Conservation (phyloP, 78 protist genomes). For the Dictyostelium firmibasis region DNA sequence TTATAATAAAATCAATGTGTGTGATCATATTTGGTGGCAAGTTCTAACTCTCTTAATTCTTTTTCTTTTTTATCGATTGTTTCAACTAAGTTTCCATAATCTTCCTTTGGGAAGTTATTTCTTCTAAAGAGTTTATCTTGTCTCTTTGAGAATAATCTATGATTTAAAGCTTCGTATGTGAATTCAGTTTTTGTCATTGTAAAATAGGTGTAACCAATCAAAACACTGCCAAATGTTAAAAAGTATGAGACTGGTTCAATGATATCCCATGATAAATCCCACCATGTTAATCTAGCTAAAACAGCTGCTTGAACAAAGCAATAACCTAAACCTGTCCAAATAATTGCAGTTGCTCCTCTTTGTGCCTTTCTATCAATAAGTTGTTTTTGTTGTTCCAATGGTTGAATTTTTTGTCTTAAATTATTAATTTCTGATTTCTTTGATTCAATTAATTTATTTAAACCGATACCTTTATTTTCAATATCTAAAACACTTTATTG, state of each 20-base stretch:
- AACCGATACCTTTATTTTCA: slow-evolving; percentile 76
- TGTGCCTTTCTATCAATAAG: slow-evolving; percentile 36
- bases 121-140: slow-evolving; percentile 28
- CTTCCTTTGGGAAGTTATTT: slow-evolving; percentile 40
- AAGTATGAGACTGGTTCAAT: slow-evolving; percentile 81
- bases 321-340: slow-evolving; percentile 69
- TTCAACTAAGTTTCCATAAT: neutral
- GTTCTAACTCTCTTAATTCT: slow-evolving; percentile 12
- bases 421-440: slow-evolving; percentile 22
- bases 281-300: slow-evolving; percentile 71
- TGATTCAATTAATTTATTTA: slow-evolving; percentile 25
- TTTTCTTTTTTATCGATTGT: neutral
- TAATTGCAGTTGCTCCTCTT: slow-evolving; percentile 27
- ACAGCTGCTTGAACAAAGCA: slow-evolving; percentile 46
- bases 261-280: slow-evolving; percentile 55
- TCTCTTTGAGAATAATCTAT: slow-evolving; percentile 33
- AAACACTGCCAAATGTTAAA: slow-evolving; percentile 49
- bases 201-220: slow-evolving; percentile 66
- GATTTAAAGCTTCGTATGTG: slow-evolving; percentile 54
- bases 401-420: neutral
- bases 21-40: neutral
- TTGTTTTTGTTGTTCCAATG: slow-evolving; percentile 19
- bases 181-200: slow-evolving; percentile 74
- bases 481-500: slow-evolving; percentile 52
- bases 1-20: neutral